A percentile compares a stretch with the other conserved stretches of the same genome.
These are phyloP conservation scores for Houttuynia cordata DNA, from an alignment of 164 flowering plant species.

Conservation along the genomic window DNA sequence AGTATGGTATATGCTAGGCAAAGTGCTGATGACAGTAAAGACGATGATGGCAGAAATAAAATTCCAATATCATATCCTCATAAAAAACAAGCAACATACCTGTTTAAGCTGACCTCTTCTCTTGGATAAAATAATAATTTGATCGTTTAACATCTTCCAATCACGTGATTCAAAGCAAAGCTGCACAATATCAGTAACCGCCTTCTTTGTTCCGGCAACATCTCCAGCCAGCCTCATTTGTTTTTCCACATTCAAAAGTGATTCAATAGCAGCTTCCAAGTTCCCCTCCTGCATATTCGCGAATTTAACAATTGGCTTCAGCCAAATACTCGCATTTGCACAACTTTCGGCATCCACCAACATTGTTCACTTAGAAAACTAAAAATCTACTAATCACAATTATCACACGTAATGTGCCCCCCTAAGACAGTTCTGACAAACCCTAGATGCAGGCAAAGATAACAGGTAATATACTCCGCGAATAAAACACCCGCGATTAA, in stretches of 20 bases:
- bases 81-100: constrained; percentile 22
- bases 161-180: constrained; percentile 72
- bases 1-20: no score
- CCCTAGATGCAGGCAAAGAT: no score
- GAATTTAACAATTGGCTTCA: background rate
- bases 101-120: constrained; percentile 94
- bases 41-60: no score
- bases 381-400: no score
- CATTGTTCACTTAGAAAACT: no score
- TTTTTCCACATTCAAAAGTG: constrained; percentile 74
- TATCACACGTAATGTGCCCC: no score
- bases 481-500: no score
- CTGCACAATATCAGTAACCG: constrained; percentile 59
- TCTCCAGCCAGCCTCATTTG: constrained; percentile 73
- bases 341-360: no score
- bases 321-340: background rate
- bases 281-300: constrained; percentile 35
- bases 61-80: background rate
- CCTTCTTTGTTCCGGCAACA: constrained; percentile 65
- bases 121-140: constrained; percentile 71
- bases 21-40: no score
- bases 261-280: constrained; percentile 57
- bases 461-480: no score
- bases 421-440: no score
- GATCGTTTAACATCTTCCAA: constrained; percentile 86